phyloP scores from a whole-genome alignment of 2,329 filamentous ascomycete genomes.

The Zymoseptoria crescenta region DNA sequence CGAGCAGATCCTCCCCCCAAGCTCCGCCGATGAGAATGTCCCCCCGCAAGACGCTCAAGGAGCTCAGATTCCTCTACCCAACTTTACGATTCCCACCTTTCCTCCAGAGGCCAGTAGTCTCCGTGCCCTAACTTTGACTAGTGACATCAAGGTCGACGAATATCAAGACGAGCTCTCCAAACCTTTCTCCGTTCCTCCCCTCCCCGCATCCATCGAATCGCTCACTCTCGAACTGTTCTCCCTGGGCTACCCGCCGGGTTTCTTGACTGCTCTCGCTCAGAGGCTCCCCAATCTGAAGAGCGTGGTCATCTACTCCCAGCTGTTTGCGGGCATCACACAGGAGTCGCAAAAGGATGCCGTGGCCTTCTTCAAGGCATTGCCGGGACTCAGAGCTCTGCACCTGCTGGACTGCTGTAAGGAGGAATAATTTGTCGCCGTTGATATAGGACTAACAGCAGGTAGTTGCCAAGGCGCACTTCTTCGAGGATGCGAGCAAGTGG shows the following conservation, averaged over 20 bases:
- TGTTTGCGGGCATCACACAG: constrained; percentile 38
- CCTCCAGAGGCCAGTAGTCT: constrained; percentile 38
- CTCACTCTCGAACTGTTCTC: constrained; percentile 44
- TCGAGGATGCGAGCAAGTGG: constrained; percentile 25
- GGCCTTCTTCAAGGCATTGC: constrained; percentile 33
- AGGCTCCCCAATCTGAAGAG: constrained; percentile 35
- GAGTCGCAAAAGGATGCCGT: constrained; percentile 35
- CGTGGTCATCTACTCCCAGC: constrained; percentile 40
- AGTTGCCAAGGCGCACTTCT: constrained; percentile 36
- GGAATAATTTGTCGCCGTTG: too few relatives aligned
- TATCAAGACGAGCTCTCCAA: constrained; percentile 35
- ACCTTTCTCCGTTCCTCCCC: constrained; percentile 30
- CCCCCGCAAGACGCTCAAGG: constrained; percentile 28
- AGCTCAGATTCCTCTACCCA: constrained; percentile 41
- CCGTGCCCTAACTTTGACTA: constrained; percentile 41
- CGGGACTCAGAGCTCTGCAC: constrained; percentile 36
- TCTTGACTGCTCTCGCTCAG: constrained; percentile 35
- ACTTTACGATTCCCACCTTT: constrained; percentile 40
- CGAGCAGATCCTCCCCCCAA: too few relatives aligned
- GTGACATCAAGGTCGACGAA: constrained; percentile 41
- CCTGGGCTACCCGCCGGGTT: constrained; percentile 40
- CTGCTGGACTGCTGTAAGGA: constrained; percentile 37
- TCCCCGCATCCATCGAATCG: constrained; percentile 35
- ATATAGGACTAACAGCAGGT: too few relatives aligned
- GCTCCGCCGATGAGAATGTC: too few relatives aligned